Evolutionary conservation across 2,329 filamentous ascomycete species (phyloP).

Genomic region (Claviceps quebecensis): DNA sequence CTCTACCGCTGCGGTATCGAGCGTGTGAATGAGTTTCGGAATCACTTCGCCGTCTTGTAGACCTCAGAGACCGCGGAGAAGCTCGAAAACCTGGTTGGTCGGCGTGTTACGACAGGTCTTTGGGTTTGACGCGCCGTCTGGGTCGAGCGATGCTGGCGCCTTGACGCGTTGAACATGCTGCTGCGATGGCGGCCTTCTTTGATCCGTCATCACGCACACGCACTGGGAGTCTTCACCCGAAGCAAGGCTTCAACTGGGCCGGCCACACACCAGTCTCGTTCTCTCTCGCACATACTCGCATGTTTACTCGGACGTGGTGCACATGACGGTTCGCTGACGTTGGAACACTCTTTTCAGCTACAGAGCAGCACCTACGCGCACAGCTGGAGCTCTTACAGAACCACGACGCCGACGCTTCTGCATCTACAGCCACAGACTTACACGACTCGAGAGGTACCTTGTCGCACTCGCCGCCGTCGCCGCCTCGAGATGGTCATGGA

Average conservation of each 20-base stretch:
- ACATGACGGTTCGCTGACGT: constrained; percentile 11
- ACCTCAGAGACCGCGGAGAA: neutral
- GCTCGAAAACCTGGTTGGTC: neutral
- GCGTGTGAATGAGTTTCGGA: neutral
- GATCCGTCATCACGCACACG: neutral
- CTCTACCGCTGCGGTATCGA: neutral
- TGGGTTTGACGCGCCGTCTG: neutral
- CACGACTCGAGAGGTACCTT: constrained; percentile 18
- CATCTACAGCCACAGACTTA: constrained; percentile 17
- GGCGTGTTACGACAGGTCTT: neutral
- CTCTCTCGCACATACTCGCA: too few species aligned
- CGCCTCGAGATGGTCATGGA: constrained; percentile 27
- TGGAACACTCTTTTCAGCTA: constrained; percentile 2
- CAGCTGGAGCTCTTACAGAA: constrained; percentile 30
- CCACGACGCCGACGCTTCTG: constrained; percentile 22
- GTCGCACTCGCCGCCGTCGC: constrained; percentile 14
- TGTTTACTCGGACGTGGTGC: neutral
- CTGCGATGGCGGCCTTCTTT: neutral
- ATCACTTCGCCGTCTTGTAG: neutral
- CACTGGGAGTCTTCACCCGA: neutral
- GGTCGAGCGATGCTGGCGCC: neutral
- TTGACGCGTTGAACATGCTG: neutral
- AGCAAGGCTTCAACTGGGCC: neutral
- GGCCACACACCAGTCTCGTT: neutral
- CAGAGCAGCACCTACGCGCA: constrained; percentile 29